phyloP scores from a whole-genome alignment of 306 rosid species.

The Canavalia gladiata region DNA sequence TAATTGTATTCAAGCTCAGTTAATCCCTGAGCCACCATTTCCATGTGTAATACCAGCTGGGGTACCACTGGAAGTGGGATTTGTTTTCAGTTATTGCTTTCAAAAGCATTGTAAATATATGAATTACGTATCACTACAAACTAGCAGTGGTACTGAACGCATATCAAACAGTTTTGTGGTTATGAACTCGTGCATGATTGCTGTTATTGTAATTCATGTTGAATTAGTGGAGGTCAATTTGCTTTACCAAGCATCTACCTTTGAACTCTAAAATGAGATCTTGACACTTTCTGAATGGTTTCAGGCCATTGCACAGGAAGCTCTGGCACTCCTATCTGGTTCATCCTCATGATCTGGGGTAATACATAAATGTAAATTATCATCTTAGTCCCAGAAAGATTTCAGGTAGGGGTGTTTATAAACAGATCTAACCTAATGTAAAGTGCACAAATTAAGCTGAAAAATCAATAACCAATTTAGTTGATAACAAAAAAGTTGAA shows the following conservation, averaged over 20 bases:
- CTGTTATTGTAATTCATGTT: slow-evolving; percentile 38
- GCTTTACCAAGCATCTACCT: slow-evolving; percentile 9
- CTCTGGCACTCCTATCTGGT: too few species aligned
- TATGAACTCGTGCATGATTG: slow-evolving; percentile 36
- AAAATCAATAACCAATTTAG: too few species aligned
- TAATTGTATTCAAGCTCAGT: slow-evolving; percentile 69
- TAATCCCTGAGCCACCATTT: slow-evolving; percentile 34
- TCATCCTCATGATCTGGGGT: too few species aligned
- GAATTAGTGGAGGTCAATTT: slow-evolving; percentile 24
- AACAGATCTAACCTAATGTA: too few species aligned
- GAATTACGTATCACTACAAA: slow-evolving; percentile 23
- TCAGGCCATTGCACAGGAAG: neutral
- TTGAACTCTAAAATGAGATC: neutral
- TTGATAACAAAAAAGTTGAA: too few species aligned
- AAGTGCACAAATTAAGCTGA: too few species aligned
- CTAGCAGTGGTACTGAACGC: neutral
- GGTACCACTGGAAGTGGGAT: neutral
- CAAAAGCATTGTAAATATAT: slow-evolving; percentile 38
- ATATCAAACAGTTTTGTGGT: neutral
- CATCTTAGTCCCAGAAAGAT: too few species aligned
- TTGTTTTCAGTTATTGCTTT: slow-evolving; percentile 41
- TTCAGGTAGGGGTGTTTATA: too few species aligned
- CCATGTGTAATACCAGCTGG: slow-evolving; percentile 6
- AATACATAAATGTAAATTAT: too few species aligned
- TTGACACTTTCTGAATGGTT: neutral